Conservation (phyloP, 1,284 basidiomycete genomes). For the Marasmius oreades region DNA sequence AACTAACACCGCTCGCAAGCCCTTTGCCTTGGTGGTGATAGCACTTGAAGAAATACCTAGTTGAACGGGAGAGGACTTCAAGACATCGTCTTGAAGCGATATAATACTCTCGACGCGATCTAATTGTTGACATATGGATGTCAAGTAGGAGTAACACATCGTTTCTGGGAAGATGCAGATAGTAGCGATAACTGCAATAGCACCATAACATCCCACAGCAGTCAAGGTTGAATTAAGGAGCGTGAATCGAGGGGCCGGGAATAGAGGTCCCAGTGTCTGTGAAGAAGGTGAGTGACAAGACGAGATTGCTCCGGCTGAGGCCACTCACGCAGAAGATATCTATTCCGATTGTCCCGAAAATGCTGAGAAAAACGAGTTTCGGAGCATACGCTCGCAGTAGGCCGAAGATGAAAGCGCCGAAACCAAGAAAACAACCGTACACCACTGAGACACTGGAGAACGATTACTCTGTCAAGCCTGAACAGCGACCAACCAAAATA, state of each 20-base stretch:
- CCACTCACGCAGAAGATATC: slow-evolving; percentile 50
- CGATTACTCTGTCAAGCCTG: neutral
- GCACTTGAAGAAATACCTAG: slow-evolving; percentile 14
- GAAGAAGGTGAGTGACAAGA: neutral
- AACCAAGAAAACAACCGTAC: slow-evolving; percentile 56
- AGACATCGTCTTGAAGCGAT: slow-evolving; percentile 34
- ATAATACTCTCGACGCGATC: slow-evolving; percentile 32
- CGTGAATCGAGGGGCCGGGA: slow-evolving; percentile 55
- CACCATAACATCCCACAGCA: slow-evolving; percentile 49
- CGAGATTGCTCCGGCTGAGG: neutral
- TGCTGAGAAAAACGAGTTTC: slow-evolving; percentile 46
- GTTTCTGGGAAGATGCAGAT: slow-evolving; percentile 64
- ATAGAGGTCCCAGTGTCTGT: slow-evolving; percentile 53
- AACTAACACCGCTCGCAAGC: slow-evolving; percentile 18
- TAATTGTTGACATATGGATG: slow-evolving; percentile 28
- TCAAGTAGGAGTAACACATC: slow-evolving; percentile 47
- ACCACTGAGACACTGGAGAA: slow-evolving; percentile 39
- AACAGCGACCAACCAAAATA: slow-evolving; percentile 10
- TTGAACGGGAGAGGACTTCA: slow-evolving; percentile 26
- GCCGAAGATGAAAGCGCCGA: slow-evolving; percentile 51
- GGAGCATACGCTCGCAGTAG: slow-evolving; percentile 53
- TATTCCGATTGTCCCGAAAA: slow-evolving; percentile 47
- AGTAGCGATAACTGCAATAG: slow-evolving; percentile 47
- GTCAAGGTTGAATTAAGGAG: slow-evolving; percentile 47
- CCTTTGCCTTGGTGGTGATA: slow-evolving; percentile 23